A percentile compares a stretch with the other conserved stretches of the same genome.
Conservation (phyloP, 495 filamentous ascomycete species). For the Lindgomyces ingoldianus region DNA sequence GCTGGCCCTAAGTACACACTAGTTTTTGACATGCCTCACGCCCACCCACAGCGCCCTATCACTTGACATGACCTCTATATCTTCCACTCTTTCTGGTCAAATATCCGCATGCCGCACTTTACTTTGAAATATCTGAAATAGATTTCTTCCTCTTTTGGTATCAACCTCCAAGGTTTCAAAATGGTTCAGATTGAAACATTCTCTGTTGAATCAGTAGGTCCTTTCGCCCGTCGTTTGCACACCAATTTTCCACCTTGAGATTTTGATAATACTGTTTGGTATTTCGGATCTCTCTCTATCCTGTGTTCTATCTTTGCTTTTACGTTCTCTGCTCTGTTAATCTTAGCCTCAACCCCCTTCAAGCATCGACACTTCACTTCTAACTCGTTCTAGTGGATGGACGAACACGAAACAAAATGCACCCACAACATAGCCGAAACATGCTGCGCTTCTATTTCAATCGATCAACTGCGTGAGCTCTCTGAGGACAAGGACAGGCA, state of each 20-base stretch:
- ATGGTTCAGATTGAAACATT: constrained; percentile 66
- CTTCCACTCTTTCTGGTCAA: background rate
- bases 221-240: background rate
- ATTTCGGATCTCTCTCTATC: no score
- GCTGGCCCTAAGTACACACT: no score
- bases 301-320: no score
- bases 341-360: no score
- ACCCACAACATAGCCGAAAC: constrained; percentile 87
- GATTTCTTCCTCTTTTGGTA: background rate
- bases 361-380: no score
- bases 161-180: background rate
- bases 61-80: constrained; percentile 8
- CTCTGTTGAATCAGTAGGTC: constrained; percentile 22
- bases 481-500: constrained; percentile 55
- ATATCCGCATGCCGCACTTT: background rate
- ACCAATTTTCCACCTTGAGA: no score
- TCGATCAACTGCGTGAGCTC: constrained; percentile 66
- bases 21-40: background rate
- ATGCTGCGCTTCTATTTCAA: constrained; percentile 77
- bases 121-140: background rate
- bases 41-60: constrained; percentile 7
- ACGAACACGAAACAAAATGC: constrained; percentile 71
- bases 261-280: no score
- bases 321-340: no score
- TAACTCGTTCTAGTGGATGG: constrained; percentile 72